A percentile compares a stretch with the other conserved stretches of the same genome.
Conservation (phyloP, 1,284 basidiomycete genomes). For the Cronartium quercuum region DNA sequence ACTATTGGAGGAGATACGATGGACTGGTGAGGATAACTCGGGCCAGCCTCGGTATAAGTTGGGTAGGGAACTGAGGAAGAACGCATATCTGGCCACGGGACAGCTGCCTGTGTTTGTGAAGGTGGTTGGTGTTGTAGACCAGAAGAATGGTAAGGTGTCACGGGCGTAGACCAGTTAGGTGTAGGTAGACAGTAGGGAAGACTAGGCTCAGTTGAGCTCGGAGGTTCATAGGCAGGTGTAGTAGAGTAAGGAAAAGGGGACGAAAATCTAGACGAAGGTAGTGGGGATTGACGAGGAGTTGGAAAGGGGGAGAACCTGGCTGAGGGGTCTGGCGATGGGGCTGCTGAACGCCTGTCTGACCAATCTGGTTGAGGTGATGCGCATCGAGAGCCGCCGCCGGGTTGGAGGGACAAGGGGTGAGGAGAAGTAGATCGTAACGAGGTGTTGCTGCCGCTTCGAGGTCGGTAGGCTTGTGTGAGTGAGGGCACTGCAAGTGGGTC, state of each 20-base stretch:
- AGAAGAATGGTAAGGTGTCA: background rate
- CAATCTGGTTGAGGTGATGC: conserved; percentile 25
- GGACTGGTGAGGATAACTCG: background rate
- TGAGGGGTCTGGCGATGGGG: conserved; percentile 21
- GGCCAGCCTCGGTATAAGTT: background rate
- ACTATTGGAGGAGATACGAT: background rate
- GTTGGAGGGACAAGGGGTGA: conserved; percentile 33
- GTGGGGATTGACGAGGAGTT: conserved; percentile 23
- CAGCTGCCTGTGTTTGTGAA: background rate
- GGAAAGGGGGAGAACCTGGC: conserved; percentile 29
- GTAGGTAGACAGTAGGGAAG: background rate
- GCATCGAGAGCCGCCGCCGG: conserved; percentile 20
- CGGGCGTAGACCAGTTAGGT: conserved; percentile 1
- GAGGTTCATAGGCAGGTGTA: background rate
- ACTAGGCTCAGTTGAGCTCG: conserved; percentile 1
- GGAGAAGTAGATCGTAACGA: conserved; percentile 31
- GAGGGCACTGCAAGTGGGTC: conserved; percentile 2
- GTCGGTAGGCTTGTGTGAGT: conserved; percentile 4
- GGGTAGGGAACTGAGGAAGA: conserved; percentile 3
- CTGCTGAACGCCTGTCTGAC: background rate
- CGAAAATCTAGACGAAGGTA: conserved; percentile 20
- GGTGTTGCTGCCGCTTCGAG: conserved; percentile 14
- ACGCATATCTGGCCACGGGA: background rate
- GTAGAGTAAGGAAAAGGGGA: conserved; percentile 26
- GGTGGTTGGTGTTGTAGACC: background rate